phyloP scores from a whole-genome alignment of 495 filamentous ascomycete genomes.

The Lepraria neglecta region DNA sequence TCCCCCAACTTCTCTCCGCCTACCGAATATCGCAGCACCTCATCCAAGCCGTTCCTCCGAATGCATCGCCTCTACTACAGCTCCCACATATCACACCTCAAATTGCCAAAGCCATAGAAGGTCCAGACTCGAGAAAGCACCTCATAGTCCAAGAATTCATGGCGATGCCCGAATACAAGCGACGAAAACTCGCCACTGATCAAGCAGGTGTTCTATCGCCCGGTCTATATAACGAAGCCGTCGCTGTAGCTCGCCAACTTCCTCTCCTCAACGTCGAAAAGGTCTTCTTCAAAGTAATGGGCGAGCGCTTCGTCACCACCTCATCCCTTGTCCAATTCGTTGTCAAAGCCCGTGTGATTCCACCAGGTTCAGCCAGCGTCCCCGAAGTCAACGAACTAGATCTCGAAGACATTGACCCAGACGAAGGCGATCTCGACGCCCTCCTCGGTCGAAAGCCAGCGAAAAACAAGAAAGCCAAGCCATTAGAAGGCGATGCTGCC shows the following conservation, averaged over 20 bases:
- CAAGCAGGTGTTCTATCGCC: slow-evolving; percentile 67
- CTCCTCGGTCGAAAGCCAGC: slow-evolving; percentile 66
- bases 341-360: slow-evolving; percentile 88
- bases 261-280: slow-evolving; percentile 80
- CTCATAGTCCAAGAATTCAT: slow-evolving; percentile 81
- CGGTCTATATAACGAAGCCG: slow-evolving; percentile 66
- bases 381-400: slow-evolving; percentile 70
- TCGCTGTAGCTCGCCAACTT: slow-evolving; percentile 71
- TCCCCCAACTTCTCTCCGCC: slow-evolving; percentile 71
- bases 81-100: slow-evolving; percentile 78
- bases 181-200: slow-evolving; percentile 58
- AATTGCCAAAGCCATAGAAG: slow-evolving; percentile 70
- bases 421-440: slow-evolving; percentile 87
- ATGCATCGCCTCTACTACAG: slow-evolving; percentile 81
- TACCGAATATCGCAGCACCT: slow-evolving; percentile 76
- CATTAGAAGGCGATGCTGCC: slow-evolving; percentile 43
- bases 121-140: slow-evolving; percentile 63
- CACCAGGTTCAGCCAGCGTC: slow-evolving; percentile 68
- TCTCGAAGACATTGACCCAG: slow-evolving; percentile 83
- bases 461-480: slow-evolving; percentile 50
- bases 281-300: slow-evolving; percentile 96
- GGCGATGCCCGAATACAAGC: slow-evolving; percentile 65
- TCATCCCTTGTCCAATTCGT: slow-evolving; percentile 88
- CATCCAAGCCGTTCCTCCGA: slow-evolving; percentile 81
- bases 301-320: slow-evolving; percentile 88